A percentile compares a stretch with the other conserved stretches of the same genome.
phyloP scores from a whole-genome alignment of 805 yeast genomes.

The Starmera pachycereana region DNA sequence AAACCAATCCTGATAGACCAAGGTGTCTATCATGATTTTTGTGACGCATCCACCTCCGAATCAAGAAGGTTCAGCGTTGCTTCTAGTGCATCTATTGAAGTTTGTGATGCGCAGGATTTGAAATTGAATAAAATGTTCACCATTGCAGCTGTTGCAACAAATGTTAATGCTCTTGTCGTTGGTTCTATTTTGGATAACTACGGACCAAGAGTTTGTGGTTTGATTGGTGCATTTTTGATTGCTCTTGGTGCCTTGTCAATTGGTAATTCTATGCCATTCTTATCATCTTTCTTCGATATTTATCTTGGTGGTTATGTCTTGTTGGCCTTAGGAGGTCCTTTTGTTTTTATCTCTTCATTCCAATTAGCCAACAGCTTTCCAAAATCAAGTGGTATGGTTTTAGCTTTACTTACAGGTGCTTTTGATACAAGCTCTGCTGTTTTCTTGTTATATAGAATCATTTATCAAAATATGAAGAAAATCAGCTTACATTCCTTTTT shows the following conservation, averaged over 20 bases:
- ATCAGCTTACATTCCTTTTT: constrained; percentile 53
- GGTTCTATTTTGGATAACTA: constrained; percentile 68
- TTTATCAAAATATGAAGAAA: constrained; percentile 33
- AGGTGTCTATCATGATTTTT: constrained; percentile 61
- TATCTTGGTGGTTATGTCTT: constrained; percentile 65
- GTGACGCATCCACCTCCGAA: constrained; percentile 27
- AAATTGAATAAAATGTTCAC: constrained; percentile 78
- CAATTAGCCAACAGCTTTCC: constrained; percentile 87
- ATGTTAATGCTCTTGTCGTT: constrained; percentile 71
- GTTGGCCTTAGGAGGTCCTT: constrained; percentile 89
- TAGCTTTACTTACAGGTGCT: constrained; percentile 86
- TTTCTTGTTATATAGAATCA: constrained; percentile 61
- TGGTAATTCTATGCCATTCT: constrained; percentile 26
- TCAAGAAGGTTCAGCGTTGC: not conserved
- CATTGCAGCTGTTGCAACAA: constrained; percentile 77
- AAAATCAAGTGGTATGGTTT: constrained; percentile 63
- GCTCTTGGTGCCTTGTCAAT: constrained; percentile 43
- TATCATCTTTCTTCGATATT: constrained; percentile 36
- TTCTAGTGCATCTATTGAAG: constrained; percentile 5
- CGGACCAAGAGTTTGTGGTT: constrained; percentile 77
- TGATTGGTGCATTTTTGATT: constrained; percentile 57
- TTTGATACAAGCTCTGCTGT: constrained; percentile 90
- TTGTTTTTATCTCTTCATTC: constrained; percentile 82
- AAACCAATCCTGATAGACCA: constrained; percentile 73
- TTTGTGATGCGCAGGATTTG: constrained; percentile 73